Evolutionary conservation across 75 land plant species (phyloP), one percentile per base, ranked within the genome.

Genomic region (Larix kaempferi): DNA sequence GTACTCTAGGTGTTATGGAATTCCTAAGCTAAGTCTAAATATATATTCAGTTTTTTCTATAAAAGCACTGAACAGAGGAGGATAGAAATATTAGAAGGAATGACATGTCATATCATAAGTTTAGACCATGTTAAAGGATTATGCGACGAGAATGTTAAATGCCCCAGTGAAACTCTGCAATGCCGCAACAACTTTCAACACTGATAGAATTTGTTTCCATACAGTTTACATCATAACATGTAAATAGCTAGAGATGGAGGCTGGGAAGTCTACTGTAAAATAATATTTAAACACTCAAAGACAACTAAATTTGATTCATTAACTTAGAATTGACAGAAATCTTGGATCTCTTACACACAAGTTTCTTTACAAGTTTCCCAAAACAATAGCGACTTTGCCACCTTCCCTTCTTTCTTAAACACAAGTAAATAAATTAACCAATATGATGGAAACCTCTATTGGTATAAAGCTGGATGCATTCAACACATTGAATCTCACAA

Each of bases 311-410:
- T 35, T 65, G 41, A 65, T 33, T 65, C 33, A 35, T 16, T 33
- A 33, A 65, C 69, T 35, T 21, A 14, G 54, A 33, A 37, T 4
- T 41, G 52, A 69, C 73, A 11, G n/a, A 69, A 69, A 69, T 69
- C 25, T 67, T 39, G 71, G 44, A 66, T 39, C 49, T 69, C 72
- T 41, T 39, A 69, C 72, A 69, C 72, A 69, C 25, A 69, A 19
- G 11, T 69, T 67, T 69, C 37, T n/a, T n/a, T n/a, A n/a, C n/a
- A n/a, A n/a, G n/a, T n/a, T n/a, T n/a, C n/a, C 35, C 72, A 69
- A 41, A 69, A 69, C 37, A 37, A 25, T 69, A 39, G 21, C 10
- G 22, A 69, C 52, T 19, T 41, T 21, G 52, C 33, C 52, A 39
- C 39, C 17, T 41, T n/a, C 35, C 49, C 72, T 41, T 41, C 23